Base-by-base conservation (phyloP, 2,329 filamentous ascomycete genomes). In the Aspergillus pseudonomiae region DNA sequence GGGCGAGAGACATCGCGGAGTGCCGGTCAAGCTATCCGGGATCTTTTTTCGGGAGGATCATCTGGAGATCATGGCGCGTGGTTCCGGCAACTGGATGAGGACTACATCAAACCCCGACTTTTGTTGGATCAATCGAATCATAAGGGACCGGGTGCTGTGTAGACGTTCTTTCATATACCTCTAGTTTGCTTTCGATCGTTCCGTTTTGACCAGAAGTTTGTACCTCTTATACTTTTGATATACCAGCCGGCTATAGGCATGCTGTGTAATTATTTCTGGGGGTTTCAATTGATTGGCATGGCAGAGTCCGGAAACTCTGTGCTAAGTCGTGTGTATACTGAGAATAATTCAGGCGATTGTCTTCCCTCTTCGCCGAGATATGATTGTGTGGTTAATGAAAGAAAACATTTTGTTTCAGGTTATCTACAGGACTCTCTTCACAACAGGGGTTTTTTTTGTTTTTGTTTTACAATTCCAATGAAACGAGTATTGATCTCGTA, bases 21-120 rank as follows among this genome's bases (percentile, higher is more conserved):
- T 32, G 92, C 92, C 12, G 86, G 88, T 24, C 91, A 88, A 34
- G 91, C 93, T 0, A 88, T 97, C 63, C 88, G 89, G 62, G 91
- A 94, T 74, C 82, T 99, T 10, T 88, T 96, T 69, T 91, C 86
- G 30, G 88, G 88, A 1, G 85, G 91, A 19, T 73, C 76, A 4
- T 86, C 91, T 0, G 93, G 96, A 57, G 95, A 99, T 76, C 93
- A 96, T 52, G 91, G 92, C 11, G 93, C 91, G 53, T 88, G 96
- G 80, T 96, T 99, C 78, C 89, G 89, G 69, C 94, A 97, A 79
- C 82, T 99, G 64, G 95, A 99, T 76, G 95, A 99, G 78, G 93
- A 94, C 65, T 97, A 93, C 77, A 94, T 98, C 78, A 98, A 98
- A 83, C 94, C 94, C 21, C 92, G 90, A 74, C 80, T 98, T 61